Conservation (phyloP, 305 asterid genomes). For the Striga hermonthica region DNA sequence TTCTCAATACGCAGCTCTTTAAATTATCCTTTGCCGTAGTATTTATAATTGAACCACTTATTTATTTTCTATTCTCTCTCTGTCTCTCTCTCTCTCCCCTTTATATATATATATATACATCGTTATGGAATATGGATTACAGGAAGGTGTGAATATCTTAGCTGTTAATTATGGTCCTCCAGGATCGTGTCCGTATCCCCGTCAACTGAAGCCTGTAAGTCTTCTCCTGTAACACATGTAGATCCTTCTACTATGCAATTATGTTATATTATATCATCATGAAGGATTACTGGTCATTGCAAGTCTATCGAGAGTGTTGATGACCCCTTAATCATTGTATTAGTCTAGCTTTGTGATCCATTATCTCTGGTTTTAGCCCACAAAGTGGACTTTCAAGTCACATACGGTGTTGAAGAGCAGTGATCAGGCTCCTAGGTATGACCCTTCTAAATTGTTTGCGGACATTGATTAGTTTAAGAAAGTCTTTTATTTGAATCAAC, state of each 20-base stretch:
- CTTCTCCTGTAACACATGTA: constrained; percentile 1
- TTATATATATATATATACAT: not conserved
- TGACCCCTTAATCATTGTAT: not conserved
- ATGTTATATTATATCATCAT: constrained; percentile 8
- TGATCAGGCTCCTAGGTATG: constrained; percentile 80
- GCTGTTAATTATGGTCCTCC: constrained; percentile 90
- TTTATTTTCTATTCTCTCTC: not conserved
- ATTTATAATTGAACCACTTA: not conserved
- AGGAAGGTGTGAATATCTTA: constrained; percentile 89
- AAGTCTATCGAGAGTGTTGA: not conserved
- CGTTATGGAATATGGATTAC: constrained; percentile 27
- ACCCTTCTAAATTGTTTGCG: constrained; percentile 18
- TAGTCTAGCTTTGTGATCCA: not conserved
- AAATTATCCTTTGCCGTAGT: not conserved
- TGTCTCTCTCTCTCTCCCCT: constrained; percentile 20
- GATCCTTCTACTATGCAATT: not conserved
- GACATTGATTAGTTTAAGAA: constrained; percentile 14
- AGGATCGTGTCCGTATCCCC: constrained; percentile 83
- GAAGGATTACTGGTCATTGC: constrained; percentile 8
- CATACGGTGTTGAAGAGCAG: constrained; percentile 77
- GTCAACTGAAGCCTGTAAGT: constrained; percentile 68
- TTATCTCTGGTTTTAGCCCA: constrained; percentile 57
- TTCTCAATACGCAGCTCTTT: not conserved
- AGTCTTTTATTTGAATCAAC: constrained; percentile 2
- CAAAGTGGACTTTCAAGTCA: constrained; percentile 87